Evolutionary conservation across 208 protist species (phyloP).

Genomic region (Kentomonas sorsogonicus): DNA sequence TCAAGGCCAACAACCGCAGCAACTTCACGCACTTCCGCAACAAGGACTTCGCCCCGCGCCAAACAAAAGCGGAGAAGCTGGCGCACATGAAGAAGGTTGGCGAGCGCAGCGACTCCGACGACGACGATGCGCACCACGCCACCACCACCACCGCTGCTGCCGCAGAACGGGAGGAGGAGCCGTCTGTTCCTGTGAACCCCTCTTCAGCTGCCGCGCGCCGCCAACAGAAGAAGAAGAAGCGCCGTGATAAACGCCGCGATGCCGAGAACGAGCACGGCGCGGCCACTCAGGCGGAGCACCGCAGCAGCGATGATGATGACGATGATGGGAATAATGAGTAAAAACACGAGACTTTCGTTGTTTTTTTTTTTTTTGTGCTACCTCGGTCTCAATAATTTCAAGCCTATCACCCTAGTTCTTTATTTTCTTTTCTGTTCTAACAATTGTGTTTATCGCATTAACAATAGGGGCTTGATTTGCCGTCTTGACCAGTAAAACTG

Average conservation of each 20-base stretch:
- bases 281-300: not conserved
- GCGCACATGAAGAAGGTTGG: slow-evolving; percentile 8
- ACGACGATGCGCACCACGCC: slow-evolving; percentile 12
- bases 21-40: slow-evolving; percentile 88
- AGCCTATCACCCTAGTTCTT: not conserved
- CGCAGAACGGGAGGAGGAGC: no score
- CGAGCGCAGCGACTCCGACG: slow-evolving; percentile 1
- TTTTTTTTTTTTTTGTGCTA: not conserved
- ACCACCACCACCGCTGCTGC: no score
- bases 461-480: no score
- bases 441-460: slow-evolving; percentile 4
- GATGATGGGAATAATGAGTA: not conserved
- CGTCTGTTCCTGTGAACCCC: no score
- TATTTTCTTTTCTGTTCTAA: slow-evolving; percentile 11
- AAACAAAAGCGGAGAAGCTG: slow-evolving; percentile 14
- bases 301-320: slow-evolving; percentile 4
- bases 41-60: slow-evolving; percentile 68
- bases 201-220: no score
- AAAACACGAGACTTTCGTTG: no score
- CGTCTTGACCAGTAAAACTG: no score
- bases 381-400: not conserved
- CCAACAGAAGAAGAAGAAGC: no score
- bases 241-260: not conserved
- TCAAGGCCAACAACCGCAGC: slow-evolving; percentile 83
- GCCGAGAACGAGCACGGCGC: slow-evolving; percentile 1